phyloP scores from a whole-genome alignment of 2,329 filamentous ascomycete genomes.

The Ceratocystis colombiana region DNA sequence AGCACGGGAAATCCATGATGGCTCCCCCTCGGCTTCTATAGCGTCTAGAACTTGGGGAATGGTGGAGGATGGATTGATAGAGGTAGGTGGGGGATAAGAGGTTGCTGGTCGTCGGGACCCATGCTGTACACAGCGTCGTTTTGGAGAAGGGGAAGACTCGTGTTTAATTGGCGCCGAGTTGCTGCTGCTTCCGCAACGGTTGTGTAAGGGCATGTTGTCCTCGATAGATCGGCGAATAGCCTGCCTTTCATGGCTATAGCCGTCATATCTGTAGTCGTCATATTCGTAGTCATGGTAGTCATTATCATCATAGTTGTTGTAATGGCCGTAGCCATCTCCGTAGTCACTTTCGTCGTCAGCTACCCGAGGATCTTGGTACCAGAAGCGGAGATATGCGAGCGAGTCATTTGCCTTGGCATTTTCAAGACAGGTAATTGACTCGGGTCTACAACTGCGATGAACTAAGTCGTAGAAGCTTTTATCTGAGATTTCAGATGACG shows the following conservation, averaged over 20 bases:
- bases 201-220: background rate
- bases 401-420: conserved; percentile 84
- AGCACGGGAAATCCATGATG: conserved; percentile 32
- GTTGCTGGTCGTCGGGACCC: conserved; percentile 15
- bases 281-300: conserved; percentile 29
- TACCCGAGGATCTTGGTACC: conserved; percentile 60
- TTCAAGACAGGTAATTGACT: conserved; percentile 69
- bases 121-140: conserved; percentile 17
- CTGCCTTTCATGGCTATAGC: conserved; percentile 21
- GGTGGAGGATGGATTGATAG: conserved; percentile 20
- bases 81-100: conserved; percentile 22
- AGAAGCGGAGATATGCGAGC: conserved; percentile 80
- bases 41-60: conserved; percentile 21
- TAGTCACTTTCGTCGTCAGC: conserved; percentile 39
- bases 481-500: conserved; percentile 57
- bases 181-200: background rate
- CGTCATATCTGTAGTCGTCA: conserved; percentile 27
- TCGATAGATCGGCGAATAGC: background rate
- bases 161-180: conserved; percentile 4
- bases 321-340: conserved; percentile 40
- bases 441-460: conserved; percentile 61
- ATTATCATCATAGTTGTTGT: conserved; percentile 31
- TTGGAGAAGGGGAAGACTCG: conserved; percentile 20
- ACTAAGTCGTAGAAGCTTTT: conserved; percentile 85
- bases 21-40: conserved; percentile 33